Evolutionary conservation across 768 basidiomycete genomes (phyloP), one percentile per base, ranked within the genome.

Genomic region (Gloeopeniophorella convolvens): DNA sequence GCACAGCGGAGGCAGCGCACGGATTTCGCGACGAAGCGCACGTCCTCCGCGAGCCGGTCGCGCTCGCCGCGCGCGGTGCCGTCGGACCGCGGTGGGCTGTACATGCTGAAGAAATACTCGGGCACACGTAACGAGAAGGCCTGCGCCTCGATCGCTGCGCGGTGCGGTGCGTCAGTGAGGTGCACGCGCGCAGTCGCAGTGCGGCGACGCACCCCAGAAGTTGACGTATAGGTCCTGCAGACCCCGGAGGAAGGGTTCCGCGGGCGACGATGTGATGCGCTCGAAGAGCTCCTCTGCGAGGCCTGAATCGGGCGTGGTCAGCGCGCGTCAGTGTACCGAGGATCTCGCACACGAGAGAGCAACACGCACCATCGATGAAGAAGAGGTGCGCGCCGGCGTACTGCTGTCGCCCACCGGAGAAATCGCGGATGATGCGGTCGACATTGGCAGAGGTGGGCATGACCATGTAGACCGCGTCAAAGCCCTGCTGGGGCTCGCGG

Each of bases 361-460:
- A n/a, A n/a, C n/a, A 62, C 80, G 58, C 50, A 83, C 95, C 87
- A 62, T 97, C 95, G 51, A 94, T 74, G 65, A 98, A 99, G 76
- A 93, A 94, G 49, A 97, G 66, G 65, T 98, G 89, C 0, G 88
- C 95, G 0, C 70, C 84, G 15, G 82, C 82, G 64, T 98, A 98
- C 52, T 76, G 77, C 58, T 85, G 80, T 58, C 74, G 72, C 12
- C 75, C 75, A 33, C 67, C 63, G 3, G 72, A 70, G 62, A 92
- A 95, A 68, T 99, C 96, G 28, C 74, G 79, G 59, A 98, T 85
- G 61, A 99, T 76, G 18, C 93, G 79, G 49, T 95, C 85, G 36
- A 98, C 80, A 66, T 98, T 98, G 71, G 92, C 89, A 1, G 81
- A 81, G 4, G 96, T 98, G 13, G 96, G 89, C 80, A 94, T 95